Evolutionary conservation across 768 basidiomycete genomes (phyloP).

Genomic region (Calvatia gigantea): DNA sequence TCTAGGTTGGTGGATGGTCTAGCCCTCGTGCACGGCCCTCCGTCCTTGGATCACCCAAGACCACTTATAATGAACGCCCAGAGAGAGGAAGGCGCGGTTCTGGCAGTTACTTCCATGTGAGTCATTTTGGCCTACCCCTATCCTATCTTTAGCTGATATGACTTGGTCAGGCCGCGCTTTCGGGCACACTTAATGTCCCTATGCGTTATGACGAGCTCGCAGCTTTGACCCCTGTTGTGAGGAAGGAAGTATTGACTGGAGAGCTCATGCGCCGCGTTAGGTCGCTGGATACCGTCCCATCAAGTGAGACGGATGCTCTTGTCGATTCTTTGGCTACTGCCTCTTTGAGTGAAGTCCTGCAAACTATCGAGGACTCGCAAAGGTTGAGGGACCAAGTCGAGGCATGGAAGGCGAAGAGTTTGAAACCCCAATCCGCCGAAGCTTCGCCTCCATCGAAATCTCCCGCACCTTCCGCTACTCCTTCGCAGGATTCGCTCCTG

Average conservation of each 20-base stretch:
- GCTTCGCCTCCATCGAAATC: conserved; percentile 30
- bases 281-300: conserved; percentile 46
- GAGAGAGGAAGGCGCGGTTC: conserved; percentile 75
- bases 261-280: conserved; percentile 77
- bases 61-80: conserved; percentile 48
- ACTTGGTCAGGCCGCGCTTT: conserved; percentile 67
- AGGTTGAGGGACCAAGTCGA: conserved; percentile 66
- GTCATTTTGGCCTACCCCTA: conserved; percentile 18
- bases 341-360: conserved; percentile 73
- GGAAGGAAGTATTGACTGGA: conserved; percentile 81
- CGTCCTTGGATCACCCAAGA: conserved; percentile 47
- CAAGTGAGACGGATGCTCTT: conserved; percentile 55
- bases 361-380: conserved; percentile 66
- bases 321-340: conserved; percentile 71
- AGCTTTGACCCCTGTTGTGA: conserved; percentile 79
- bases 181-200: conserved; percentile 75
- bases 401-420: conserved; percentile 27
- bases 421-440: background rate
- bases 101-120: conserved; percentile 83
- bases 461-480: conserved; percentile 31
- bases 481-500: conserved; percentile 70
- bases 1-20: conserved; percentile 59
- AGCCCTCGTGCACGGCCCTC: conserved; percentile 62
- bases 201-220: conserved; percentile 88
- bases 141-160: no score